Percentiles rank a stretch among this genome's conserved stretches.
These are phyloP conservation scores for Metschnikowia reukaufii DNA, from an alignment of 805 yeast genomes.

Conservation along the genomic window DNA sequence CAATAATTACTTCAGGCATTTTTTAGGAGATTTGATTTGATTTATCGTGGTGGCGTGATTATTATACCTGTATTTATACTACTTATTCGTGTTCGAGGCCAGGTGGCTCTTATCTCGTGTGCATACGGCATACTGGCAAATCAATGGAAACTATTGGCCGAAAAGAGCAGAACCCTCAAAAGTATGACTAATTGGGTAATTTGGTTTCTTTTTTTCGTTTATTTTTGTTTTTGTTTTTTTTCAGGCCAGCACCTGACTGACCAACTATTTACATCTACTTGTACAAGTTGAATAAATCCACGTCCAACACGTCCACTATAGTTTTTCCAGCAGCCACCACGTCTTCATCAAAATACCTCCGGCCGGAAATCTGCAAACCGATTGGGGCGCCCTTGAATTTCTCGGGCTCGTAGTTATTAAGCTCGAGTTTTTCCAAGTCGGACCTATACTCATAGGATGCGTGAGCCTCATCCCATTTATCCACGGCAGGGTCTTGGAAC, in stretches of 20 bases:
- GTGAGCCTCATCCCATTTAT: slow-evolving; percentile 43
- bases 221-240: no score
- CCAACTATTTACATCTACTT: slow-evolving; percentile 11
- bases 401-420: slow-evolving; percentile 47
- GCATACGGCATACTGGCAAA: not conserved
- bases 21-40: not conserved
- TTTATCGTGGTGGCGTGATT: no score
- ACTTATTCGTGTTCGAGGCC: no score
- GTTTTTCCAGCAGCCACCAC: slow-evolving; percentile 50
- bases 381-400: slow-evolving; percentile 54
- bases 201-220: no score
- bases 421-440: slow-evolving; percentile 49
- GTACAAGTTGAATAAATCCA: slow-evolving; percentile 25
- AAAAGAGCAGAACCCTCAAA: no score
- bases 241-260: no score
- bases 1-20: slow-evolving; percentile 39
- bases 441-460: slow-evolving; percentile 41
- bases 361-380: slow-evolving; percentile 52
- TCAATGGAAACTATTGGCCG: not conserved
- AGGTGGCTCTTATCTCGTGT: not conserved
- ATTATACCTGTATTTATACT: no score
- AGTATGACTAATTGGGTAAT: no score
- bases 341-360: slow-evolving; percentile 58
- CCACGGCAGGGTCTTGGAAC: slow-evolving; percentile 54
- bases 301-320: slow-evolving; percentile 36